phyloP scores from a whole-genome alignment of 495 filamentous ascomycete species.

The Astrothelium macrocarpum region DNA sequence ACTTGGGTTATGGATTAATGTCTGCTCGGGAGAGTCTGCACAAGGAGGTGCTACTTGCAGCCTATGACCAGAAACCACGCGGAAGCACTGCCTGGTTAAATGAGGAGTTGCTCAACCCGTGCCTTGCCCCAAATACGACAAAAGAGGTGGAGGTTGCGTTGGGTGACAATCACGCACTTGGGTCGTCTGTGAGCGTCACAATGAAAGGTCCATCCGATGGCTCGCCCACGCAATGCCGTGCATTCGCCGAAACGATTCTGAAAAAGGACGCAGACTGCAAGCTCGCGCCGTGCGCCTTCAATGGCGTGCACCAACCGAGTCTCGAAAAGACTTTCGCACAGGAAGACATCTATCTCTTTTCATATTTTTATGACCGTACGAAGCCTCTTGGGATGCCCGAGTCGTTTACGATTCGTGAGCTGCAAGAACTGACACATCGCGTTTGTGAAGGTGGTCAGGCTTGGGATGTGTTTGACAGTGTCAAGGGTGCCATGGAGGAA shows the following conservation, averaged over 20 bases:
- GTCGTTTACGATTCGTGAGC: conserved; percentile 78
- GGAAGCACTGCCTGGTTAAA: conserved; percentile 46
- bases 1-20: conserved; percentile 96
- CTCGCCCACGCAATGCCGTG: conserved; percentile 77
- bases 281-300: conserved; percentile 90
- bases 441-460: conserved; percentile 64
- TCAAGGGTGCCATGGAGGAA: conserved; percentile 65
- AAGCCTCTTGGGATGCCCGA: conserved; percentile 90
- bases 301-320: conserved; percentile 87
- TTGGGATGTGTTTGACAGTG: conserved; percentile 69
- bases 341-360: conserved; percentile 93
- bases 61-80: conserved; percentile 44
- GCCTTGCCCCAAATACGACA: conserved; percentile 71
- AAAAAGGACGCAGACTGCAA: conserved; percentile 76
- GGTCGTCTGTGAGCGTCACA: conserved; percentile 52
- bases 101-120: conserved; percentile 70
- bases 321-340: conserved; percentile 83
- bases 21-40: conserved; percentile 80
- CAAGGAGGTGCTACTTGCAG: conserved; percentile 53
- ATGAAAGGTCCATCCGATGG: conserved; percentile 73
- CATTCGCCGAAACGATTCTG: conserved; percentile 79
- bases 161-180: conserved; percentile 50
- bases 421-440: conserved; percentile 69
- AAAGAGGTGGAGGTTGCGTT: conserved; percentile 60
- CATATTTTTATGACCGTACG: conserved; percentile 94